Conservation (phyloP, 2,329 filamentous ascomycete species). For the Botryotinia convoluta region DNA sequence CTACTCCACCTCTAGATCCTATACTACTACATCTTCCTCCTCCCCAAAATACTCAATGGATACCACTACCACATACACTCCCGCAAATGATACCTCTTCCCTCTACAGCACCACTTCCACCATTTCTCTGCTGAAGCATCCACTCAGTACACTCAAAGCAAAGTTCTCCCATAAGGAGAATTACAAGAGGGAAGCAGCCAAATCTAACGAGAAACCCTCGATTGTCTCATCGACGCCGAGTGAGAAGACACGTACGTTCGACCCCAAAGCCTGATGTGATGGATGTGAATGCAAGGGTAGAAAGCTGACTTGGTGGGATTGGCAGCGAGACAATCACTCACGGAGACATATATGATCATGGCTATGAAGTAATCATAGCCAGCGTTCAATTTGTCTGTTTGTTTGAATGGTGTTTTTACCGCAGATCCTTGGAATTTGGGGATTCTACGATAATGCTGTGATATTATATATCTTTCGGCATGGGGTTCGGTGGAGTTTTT, state of each 20-base stretch:
- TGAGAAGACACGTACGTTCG: slow-evolving; percentile 8
- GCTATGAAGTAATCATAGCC: slow-evolving; percentile 23
- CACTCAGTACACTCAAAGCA: background rate
- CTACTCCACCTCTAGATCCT: slow-evolving; percentile 22
- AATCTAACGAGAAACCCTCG: background rate
- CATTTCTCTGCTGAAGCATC: slow-evolving; percentile 29
- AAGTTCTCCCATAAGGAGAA: background rate
- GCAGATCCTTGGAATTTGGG: background rate
- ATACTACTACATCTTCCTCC: slow-evolving; percentile 14
- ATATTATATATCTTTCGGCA: background rate
- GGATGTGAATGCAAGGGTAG: background rate
- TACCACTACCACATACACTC: background rate
- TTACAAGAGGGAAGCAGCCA: background rate
- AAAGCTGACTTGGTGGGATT: background rate
- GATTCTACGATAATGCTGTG: background rate
- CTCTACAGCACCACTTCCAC: slow-evolving; percentile 32
- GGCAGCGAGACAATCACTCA: slow-evolving; percentile 4
- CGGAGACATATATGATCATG: slow-evolving; percentile 25
- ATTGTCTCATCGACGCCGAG: background rate
- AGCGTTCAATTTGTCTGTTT: background rate
- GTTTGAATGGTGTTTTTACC: background rate
- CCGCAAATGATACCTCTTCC: slow-evolving; percentile 27
- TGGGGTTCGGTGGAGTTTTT: background rate
- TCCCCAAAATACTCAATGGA: background rate
- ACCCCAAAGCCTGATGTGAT: background rate